Evolutionary conservation across 805 yeast species (phyloP), one percentile per base, ranked within the genome.

Genomic region (Clavispora asparagi): DNA sequence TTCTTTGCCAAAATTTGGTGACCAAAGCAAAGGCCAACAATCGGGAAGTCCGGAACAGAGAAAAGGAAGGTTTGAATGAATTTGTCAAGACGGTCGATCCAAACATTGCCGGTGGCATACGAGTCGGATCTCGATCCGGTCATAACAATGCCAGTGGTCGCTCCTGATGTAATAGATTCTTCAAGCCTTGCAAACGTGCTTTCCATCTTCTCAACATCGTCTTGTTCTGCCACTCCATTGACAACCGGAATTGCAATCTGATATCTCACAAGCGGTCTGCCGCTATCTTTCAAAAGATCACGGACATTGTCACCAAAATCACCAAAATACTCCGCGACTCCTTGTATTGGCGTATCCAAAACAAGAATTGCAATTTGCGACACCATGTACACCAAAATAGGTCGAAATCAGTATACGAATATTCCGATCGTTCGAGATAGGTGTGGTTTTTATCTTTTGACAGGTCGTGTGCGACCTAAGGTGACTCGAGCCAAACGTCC

Each of bases 21-120:
- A 6, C 96, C 97, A 61, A 88, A 89, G 63, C 97, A 89, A 37
- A 89, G 69, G 4, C 95, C 95, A 6, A 79, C 74, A 4, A 81
- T 47, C 2, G 85, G 84, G n/a, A 74, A 63, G 29, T 57, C 48
- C 6, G 50, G 48, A 25, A 52, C 47, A 26, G 49, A 19, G 25
- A 54, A 47, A n/a, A 64, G 45, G 2, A 50, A 23, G 11, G 43
- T 26, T 6, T 52, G 49, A 28, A 71, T 46, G 56, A 69, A 78
- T 4, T 63, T 58, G 32, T 67, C 64, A 36, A 79, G 57, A 11
- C 56, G 56, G 27, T 56, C 45, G 39, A 80, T 68, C 82, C 81
- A 77, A 19, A 59, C 57, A 1, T 62, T 58, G 10, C 66, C 63
- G 1, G 54, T 54, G 26, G 59, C 71, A 56, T 70, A 78, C 0